Evolutionary conservation across 768 basidiomycete genomes (phyloP).

Genomic region (Naematelia encephala): DNA sequence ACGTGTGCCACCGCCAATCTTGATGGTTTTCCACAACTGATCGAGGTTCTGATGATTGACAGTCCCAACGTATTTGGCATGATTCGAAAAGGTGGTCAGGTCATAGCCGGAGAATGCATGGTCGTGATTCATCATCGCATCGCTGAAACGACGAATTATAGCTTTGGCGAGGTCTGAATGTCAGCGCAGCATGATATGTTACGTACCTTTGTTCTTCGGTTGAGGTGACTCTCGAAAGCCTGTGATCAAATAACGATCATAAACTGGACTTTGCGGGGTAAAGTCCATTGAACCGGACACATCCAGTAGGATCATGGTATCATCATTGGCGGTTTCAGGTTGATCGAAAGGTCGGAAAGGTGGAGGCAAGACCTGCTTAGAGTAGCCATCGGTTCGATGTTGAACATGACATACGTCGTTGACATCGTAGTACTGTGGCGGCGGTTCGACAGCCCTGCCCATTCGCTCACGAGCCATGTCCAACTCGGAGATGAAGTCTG

Average conservation of each 20-base stretch:
- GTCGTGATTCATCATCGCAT: slow-evolving; percentile 24
- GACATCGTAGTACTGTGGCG: slow-evolving; percentile 19
- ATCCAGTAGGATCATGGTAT: slow-evolving; percentile 26
- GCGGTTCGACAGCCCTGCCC: slow-evolving; percentile 17
- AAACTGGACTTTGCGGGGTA: slow-evolving; percentile 11
- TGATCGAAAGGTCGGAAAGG: slow-evolving; percentile 14
- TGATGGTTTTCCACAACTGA: slow-evolving; percentile 14
- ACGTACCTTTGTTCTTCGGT: slow-evolving; percentile 29
- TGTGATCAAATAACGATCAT: slow-evolving; percentile 21
- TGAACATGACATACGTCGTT: slow-evolving; percentile 21
- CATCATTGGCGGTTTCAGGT: slow-evolving; percentile 12
- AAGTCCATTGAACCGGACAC: slow-evolving; percentile 29
- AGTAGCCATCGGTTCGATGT: slow-evolving; percentile 22
- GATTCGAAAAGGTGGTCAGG: slow-evolving; percentile 12
- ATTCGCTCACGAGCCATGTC: slow-evolving; percentile 21
- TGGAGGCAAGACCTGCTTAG: slow-evolving; percentile 28
- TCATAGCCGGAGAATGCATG: slow-evolving; percentile 9
- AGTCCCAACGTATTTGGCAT: slow-evolving; percentile 12
- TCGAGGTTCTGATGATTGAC: slow-evolving; percentile 20
- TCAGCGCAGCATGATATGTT: neutral
- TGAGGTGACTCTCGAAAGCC: slow-evolving; percentile 11
- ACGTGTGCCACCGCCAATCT: slow-evolving; percentile 21
- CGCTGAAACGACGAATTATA: slow-evolving; percentile 21
- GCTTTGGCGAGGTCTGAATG: slow-evolving; percentile 20
- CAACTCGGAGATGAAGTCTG: slow-evolving; percentile 18